Evolutionary conservation across 2,329 filamentous ascomycete species (phyloP), one percentile per base, ranked within the genome.

Genomic region (Cladosporium oxysporum): DNA sequence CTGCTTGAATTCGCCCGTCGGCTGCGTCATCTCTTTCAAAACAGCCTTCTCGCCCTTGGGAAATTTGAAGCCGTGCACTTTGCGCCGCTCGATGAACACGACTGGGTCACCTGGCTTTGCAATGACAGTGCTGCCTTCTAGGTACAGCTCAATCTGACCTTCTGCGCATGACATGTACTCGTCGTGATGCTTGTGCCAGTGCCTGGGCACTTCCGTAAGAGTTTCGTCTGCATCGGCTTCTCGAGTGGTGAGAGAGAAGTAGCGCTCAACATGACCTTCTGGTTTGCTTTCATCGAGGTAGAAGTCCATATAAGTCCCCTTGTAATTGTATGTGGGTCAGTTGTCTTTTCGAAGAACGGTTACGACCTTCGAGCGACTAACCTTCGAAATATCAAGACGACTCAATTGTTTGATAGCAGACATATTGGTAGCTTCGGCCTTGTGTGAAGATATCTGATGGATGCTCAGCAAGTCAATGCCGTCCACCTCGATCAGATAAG

Each of bases 151-250:
- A 33, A 69, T 63, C 8, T 63, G 58, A 50, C 68, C 68, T 31
- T 61, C 31, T 4, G 50, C 28, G 37, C 66, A 58, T n/a, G 62
- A 21, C 66, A 68, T 68, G 53, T 64, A 66, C 41, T 68, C 66
- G 59, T 68, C 66, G 26, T 68, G 66, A 37, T 68, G 49, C 50
- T 68, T 69, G 67, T 69, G 68, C 68, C 68, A 69, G 58, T 69
- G 68, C 26, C 49, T 21, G 35, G 62, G 62, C 21, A 68, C 64
- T 33, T 63, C 62, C 3, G 61, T 62, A 12, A 60, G 47, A 65
- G 62, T 67, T 28, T 60, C 63, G 29, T 65, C 66, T 11, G 65
- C 35, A 4, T 53, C 21, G 37, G 65, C 65, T 29, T 67, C 62
- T 52, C 68, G 66, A 23, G 49, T 57, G 10, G 67, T 67, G 41